Conservation (phyloP, 163 green algal genomes). For the Smithsoniella earleae region DNA sequence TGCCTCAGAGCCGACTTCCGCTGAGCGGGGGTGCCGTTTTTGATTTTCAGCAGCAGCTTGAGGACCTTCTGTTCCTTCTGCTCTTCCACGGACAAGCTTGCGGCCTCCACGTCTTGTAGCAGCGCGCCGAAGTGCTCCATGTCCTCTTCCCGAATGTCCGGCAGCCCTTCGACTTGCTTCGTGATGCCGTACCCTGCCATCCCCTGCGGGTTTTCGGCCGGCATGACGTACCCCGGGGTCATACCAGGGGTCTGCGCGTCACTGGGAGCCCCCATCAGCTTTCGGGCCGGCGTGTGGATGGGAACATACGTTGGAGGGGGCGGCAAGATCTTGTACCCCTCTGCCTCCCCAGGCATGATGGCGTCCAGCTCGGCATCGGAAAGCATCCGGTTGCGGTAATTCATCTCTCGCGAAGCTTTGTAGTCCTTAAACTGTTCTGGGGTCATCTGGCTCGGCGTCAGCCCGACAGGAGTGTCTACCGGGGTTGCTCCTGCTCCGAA, state of each 20-base stretch:
- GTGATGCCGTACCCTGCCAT: slow-evolving; percentile 43
- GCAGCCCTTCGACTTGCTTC: slow-evolving; percentile 76
- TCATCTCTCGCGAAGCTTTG: slow-evolving; percentile 63
- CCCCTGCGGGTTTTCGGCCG: slow-evolving; percentile 46
- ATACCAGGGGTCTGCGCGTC: slow-evolving; percentile 49
- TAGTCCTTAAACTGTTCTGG: slow-evolving; percentile 75
- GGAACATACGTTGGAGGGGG: slow-evolving; percentile 77
- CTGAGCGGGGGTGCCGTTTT: slow-evolving; percentile 96
- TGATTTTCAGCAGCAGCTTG: slow-evolving; percentile 98
- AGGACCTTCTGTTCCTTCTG: slow-evolving; percentile 97
- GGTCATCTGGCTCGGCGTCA: slow-evolving; percentile 41
- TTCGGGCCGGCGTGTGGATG: slow-evolving; percentile 85
- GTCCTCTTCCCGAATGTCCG: slow-evolving; percentile 96
- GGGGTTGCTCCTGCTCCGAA: slow-evolving; percentile 56
- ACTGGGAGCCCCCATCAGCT: slow-evolving; percentile 89
- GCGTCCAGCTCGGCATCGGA: slow-evolving; percentile 92
- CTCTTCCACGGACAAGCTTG: slow-evolving; percentile 81
- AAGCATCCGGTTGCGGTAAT: slow-evolving; percentile 79
- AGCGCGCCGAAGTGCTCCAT: slow-evolving; percentile 44
- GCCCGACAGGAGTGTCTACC: slow-evolving; percentile 46
- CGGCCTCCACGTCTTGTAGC: slow-evolving; percentile 79
- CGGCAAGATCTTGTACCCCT: slow-evolving; percentile 81
- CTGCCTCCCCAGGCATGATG: slow-evolving; percentile 74
- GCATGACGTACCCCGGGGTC: slow-evolving; percentile 73
- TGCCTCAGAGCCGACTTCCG: slow-evolving; percentile 88